Percentiles rank a stretch among this genome's conserved stretches.
phyloP scores from a whole-genome alignment of 441 rosid genomes.

The Bocquillonia castaneifolia region DNA sequence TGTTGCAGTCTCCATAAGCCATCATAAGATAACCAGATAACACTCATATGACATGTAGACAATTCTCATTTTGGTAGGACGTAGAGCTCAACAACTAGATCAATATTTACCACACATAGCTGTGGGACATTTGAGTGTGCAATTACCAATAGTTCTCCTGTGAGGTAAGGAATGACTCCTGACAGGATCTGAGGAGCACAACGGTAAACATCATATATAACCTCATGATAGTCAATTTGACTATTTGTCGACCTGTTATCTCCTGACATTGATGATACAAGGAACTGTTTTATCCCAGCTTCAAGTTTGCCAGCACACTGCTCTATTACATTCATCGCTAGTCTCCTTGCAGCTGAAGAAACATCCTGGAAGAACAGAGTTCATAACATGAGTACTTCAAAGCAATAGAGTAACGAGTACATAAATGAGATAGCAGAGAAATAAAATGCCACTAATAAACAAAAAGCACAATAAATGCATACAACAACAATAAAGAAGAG shows the following conservation, averaged over 20 bases:
- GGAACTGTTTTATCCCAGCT: slow-evolving; percentile 83
- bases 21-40: background rate
- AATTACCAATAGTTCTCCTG: slow-evolving; percentile 98
- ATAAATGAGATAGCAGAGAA: background rate
- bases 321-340: slow-evolving; percentile 91
- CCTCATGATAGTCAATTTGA: slow-evolving; percentile 85
- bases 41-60: background rate
- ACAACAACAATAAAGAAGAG: slow-evolving; percentile 23
- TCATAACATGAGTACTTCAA: slow-evolving; percentile 28
- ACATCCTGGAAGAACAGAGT: slow-evolving; percentile 54
- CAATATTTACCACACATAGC: background rate
- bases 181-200: slow-evolving; percentile 89
- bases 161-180: slow-evolving; percentile 86
- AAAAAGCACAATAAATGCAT: background rate
- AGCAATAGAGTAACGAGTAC: background rate
- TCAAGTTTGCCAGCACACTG: slow-evolving; percentile 86
- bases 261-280: slow-evolving; percentile 84
- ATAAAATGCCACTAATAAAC: slow-evolving; percentile 7
- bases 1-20: background rate
- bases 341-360: slow-evolving; percentile 68
- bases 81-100: background rate
- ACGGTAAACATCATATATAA: slow-evolving; percentile 74
- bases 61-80: slow-evolving; percentile 1
- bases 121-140: slow-evolving; percentile 17
- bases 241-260: slow-evolving; percentile 53